Base-by-base conservation (phyloP, 108 stramenopile genomes). In the Pinguiococcus pyrenoidosus region DNA sequence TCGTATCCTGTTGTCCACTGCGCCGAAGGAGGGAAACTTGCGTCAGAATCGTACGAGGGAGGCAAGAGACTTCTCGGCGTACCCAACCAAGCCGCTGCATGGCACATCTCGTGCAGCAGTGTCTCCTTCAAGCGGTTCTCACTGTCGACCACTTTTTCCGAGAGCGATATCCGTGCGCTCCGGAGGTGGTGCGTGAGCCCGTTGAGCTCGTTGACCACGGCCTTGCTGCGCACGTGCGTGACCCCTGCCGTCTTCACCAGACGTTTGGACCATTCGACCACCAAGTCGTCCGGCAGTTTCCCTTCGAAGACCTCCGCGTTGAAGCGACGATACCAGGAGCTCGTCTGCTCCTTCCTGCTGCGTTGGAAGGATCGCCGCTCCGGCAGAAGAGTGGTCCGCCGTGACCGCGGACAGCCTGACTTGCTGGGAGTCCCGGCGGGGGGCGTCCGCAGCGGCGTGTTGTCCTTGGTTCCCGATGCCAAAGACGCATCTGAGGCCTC, bases 51-150 rank as follows among this genome's bases (percentile, higher is more conserved):
- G 10, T n/a, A n/a, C n/a, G n/a, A n/a, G n/a, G n/a, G n/a, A n/a
- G n/a, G n/a, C n/a, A n/a, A n/a, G n/a, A n/a, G n/a, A n/a, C n/a
- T n/a, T n/a, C n/a, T n/a, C n/a, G n/a, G n/a, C n/a, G n/a, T n/a
- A n/a, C 89, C 54, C 20, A 89, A 41, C 89, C 89, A 94, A 0
- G 77, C 81, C 7, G 89, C 92, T 0, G 83, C 87, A 62, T 94
- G 92, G 67, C 87, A 88, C 54, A 90, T 68, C 63, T 94, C 92
- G 71, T 94, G 92, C 29, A 87, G 62, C 12, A 94, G 61, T 0
- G 92, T 90, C 3, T 71, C 46, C 35, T 77, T 62, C n/a, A 94
- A 54, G 4, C 83, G 61, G 10, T 76, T 59, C 44, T 68, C 73
- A 23, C 60, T 61, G 54, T 84, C 83, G 29, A 89, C 46, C 6